Conservation (phyloP, 306 rosid genomes). For the Quercus suber region DNA sequence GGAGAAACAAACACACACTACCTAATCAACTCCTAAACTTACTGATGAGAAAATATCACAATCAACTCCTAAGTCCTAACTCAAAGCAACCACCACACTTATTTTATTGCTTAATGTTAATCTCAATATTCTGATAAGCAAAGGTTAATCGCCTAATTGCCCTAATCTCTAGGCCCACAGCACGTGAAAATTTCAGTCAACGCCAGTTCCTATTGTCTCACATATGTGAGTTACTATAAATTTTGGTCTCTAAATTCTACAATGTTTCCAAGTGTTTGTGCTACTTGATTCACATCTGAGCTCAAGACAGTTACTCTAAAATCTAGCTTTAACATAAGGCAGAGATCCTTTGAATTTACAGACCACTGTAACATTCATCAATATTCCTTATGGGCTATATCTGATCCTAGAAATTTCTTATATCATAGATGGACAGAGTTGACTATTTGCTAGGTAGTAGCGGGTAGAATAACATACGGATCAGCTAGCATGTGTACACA, state of each 20-base stretch:
- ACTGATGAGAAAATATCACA: too few species aligned
- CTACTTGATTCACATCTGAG: background rate
- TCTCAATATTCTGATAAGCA: too few species aligned
- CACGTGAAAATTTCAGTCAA: background rate
- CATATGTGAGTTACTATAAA: background rate
- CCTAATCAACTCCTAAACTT: too few species aligned
- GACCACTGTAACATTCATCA: background rate
- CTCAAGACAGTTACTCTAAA: background rate
- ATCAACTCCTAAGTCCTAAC: too few species aligned
- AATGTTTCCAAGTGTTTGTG: background rate
- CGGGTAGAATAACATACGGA: background rate
- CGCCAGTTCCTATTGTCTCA: background rate
- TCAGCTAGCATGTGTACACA: background rate
- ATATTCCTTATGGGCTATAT: background rate
- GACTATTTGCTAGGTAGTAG: background rate
- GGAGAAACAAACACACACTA: too few species aligned
- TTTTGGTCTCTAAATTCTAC: background rate
- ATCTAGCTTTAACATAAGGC: background rate
- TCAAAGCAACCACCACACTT: too few species aligned
- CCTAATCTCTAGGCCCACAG: too few species aligned
- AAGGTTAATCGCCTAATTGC: too few species aligned
- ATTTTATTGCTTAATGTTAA: too few species aligned
- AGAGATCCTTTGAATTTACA: background rate
- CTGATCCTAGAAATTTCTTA: background rate
- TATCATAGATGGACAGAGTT: background rate